Base-by-base conservation (phyloP, 129 eudicot genomes). In the Oenanthe sinensis region DNA sequence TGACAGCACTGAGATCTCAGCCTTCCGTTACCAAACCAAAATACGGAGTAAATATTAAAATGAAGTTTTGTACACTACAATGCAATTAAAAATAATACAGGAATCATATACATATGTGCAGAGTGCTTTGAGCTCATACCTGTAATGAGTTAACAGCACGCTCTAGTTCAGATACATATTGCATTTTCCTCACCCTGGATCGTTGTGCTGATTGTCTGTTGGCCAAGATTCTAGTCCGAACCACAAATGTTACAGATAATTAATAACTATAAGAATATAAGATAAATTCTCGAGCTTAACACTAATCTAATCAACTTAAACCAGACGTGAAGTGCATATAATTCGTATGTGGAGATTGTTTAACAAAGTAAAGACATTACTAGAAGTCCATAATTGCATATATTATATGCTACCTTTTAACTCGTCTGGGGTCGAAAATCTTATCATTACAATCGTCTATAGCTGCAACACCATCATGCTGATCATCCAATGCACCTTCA, bases 141-240 rank as follows among this genome's bases (percentile, higher is more conserved):
- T 95, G 98, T 65, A 95, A 83, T 16, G 98, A 87, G 68, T 87
- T 91, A n/a, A 95, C 98, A 68, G 94, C 90, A 47, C 96, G 93
- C 84, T 95, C 97, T 5, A 95, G 90, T 87, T 95, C 98, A 7
- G 98, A 95, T 60, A 95, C 89, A 80, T 95, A 95, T 39, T 95
- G 98, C 79, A 95, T 74, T 83, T 95, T 95, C 87, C 97, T 88
- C 90, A 95, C 98, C 78, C 98, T 81, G 44, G 98, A 95, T 74
- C 97, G 86, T 76, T 95, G 98, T 47, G 98, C 98, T 44, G 98
- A 95, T 83, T 95, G 98, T 67, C 98, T 83, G 73, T 95, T 95
- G 0, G 98, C 98, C 88, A 95, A 82, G 43, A 94, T 94, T 79
- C 98, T 91, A 48, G 5, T 46, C 2, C 42, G 16, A 73, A 45